Percentiles rank a stretch among this genome's conserved stretches.
These are phyloP conservation scores for Prunus mongolica DNA, from an alignment of 306 rosid genomes.

Conservation along the genomic window DNA sequence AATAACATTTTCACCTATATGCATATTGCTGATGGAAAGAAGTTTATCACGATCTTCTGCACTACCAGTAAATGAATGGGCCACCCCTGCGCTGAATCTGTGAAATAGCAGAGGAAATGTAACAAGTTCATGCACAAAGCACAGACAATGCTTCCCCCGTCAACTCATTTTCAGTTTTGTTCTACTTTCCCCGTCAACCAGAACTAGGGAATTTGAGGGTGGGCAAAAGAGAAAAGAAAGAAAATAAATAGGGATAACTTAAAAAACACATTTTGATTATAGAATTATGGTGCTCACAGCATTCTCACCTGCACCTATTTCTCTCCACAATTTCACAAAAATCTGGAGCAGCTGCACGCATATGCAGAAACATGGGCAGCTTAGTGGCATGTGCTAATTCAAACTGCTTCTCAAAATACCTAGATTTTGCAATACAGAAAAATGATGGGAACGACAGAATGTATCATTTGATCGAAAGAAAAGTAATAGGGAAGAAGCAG, in stretches of 20 bases:
- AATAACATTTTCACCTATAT: conserved; percentile 50
- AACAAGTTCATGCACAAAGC: conserved; percentile 9
- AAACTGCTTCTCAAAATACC: conserved; percentile 94
- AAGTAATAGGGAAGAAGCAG: not conserved
- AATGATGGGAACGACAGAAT: conserved; percentile 1
- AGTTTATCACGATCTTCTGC: conserved; percentile 73
- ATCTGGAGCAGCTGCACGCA: conserved; percentile 94
- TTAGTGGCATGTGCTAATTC: conserved; percentile 73
- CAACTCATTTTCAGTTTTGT: not conserved
- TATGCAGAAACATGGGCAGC: conserved; percentile 93
- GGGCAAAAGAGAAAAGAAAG: not conserved
- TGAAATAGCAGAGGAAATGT: conserved; percentile 15
- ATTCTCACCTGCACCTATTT: conserved; percentile 62
- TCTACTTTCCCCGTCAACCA: not conserved
- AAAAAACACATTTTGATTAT: conserved; percentile 13
- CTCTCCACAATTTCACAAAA: conserved; percentile 81
- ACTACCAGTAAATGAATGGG: conserved; percentile 90
- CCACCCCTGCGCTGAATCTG: conserved; percentile 79
- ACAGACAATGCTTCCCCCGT: not conserved
- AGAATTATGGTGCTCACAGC: conserved; percentile 5
- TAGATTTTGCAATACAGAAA: conserved; percentile 29
- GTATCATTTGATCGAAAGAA: conserved; percentile 9
- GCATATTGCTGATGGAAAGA: conserved; percentile 70
- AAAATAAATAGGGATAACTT: not conserved
- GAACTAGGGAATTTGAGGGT: not conserved